Evolutionary conservation across 1,284 basidiomycete species (phyloP), one percentile per base, ranked within the genome.

Genomic region (Apiotrichum porosum): DNA sequence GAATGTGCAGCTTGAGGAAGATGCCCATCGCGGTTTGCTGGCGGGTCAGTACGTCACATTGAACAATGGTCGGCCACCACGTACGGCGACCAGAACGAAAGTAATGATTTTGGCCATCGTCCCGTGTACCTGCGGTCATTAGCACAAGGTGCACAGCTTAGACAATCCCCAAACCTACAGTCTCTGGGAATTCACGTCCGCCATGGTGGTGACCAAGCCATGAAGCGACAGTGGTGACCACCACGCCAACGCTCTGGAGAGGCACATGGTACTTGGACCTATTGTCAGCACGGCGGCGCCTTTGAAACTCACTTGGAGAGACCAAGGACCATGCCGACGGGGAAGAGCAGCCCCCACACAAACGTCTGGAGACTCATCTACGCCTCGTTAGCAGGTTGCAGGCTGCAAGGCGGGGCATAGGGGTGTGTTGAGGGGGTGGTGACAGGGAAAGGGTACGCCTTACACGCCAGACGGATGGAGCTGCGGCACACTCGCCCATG

Each of bases 1-100:
- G 80, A 18, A 97, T 83, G 70, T 97, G 94, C 4, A 94, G 76
- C 73, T 94, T 97, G 55, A 97, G 83, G 72, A 95, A 97, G 50
- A 92, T 79, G 6, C 93, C 93, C 42, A 89, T 76, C 15, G 68
- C 64, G 9, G 86, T 77, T 72, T 97, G 93, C 66, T 69, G 47
- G 14, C 14, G 34, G 10, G 34, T 23, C n/a, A 8, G 28, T 42
- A 14, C 17, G 31, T 32, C 8, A 10, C 19, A 26, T 14, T 14
- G n/a, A 2, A 19, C 12, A 4, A 1, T 3, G 23, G 23, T 1
- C 4, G 38, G 6, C 10, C 19, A 22, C 9, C 9, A 57, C 62
- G 48, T 42, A 70, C 68, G 2, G 77, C 63, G 15, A 79, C 61
- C 36, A 91, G 81, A 3, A 86, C 81, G 31, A 81, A 49, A 53